Conservation (phyloP, 805 yeast genomes). For the Teunomyces lycoperdinae region DNA sequence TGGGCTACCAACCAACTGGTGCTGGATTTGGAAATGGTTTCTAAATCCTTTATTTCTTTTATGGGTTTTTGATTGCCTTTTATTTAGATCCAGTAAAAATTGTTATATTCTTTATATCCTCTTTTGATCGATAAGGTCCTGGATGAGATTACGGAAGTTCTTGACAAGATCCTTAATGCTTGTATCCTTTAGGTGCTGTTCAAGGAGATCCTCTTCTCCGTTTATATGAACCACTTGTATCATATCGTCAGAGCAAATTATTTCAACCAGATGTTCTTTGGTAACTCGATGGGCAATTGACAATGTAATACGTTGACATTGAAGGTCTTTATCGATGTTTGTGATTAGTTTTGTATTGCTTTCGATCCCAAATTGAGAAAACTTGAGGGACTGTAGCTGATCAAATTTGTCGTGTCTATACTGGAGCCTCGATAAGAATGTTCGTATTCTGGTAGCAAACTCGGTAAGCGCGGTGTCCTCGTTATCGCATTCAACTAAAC, state of each 20-base stretch:
- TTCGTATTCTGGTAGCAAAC: constrained; percentile 24
- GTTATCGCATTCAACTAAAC: constrained; percentile 9
- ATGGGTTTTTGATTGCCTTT: constrained; percentile 4
- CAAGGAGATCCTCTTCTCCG: not conserved
- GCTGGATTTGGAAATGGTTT: constrained; percentile 62
- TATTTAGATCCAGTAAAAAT: constrained; percentile 4
- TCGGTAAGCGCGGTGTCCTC: constrained; percentile 15
- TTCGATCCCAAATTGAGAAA: constrained; percentile 6
- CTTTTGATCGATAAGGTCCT: not conserved
- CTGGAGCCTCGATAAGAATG: constrained; percentile 22
- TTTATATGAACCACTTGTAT: constrained; percentile 14
- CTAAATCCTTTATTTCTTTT: constrained; percentile 11
- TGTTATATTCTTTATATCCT: constrained; percentile 1
- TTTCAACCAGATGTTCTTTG: constrained; percentile 13
- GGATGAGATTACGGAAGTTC: not conserved
- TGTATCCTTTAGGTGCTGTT: not conserved
- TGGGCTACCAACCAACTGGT: constrained; percentile 71
- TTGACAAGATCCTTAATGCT: not conserved
- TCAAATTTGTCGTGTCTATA: constrained; percentile 32
- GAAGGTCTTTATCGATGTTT: constrained; percentile 23
- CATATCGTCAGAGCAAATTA: constrained; percentile 18
- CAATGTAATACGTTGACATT: constrained; percentile 21
- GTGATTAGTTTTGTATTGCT: constrained; percentile 8
- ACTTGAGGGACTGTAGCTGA: constrained; percentile 9
- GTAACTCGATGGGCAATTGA: constrained; percentile 3